These are phyloP conservation scores for Croton laevigatus DNA, from an alignment of 441 rosid species.

Conservation along the genomic window DNA sequence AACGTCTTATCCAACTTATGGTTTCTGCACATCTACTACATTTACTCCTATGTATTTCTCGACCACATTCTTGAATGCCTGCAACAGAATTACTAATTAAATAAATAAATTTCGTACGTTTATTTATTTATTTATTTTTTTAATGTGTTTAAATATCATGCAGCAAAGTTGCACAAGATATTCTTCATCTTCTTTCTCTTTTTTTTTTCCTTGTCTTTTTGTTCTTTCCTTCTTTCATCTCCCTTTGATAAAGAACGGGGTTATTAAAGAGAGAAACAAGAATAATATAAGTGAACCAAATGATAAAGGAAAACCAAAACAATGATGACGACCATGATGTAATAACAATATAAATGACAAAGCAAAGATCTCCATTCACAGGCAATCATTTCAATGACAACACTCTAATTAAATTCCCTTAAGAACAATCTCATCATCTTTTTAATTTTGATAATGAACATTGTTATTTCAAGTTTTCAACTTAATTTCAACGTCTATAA, in stretches of 20 bases:
- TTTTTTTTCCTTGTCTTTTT: background rate
- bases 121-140: background rate
- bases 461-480: slow-evolving; percentile 18
- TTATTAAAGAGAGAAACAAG: slow-evolving; percentile 4
- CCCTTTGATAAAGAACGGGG: background rate
- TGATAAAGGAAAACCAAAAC: background rate
- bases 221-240: background rate
- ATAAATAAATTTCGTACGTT: no score
- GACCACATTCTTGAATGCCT: slow-evolving; percentile 69
- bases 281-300: background rate
- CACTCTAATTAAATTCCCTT: background rate
- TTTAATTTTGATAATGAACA: slow-evolving; percentile 1
- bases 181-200: slow-evolving; percentile 14
- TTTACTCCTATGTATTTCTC: slow-evolving; percentile 60
- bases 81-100: slow-evolving; percentile 23
- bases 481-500: slow-evolving; percentile 17
- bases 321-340: background rate
- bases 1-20: slow-evolving; percentile 24
- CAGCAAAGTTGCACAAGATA: slow-evolving; percentile 18
- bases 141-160: slow-evolving; percentile 10
- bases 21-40: slow-evolving; percentile 29
- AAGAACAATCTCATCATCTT: background rate
- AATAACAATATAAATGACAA: background rate
- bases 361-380: background rate
- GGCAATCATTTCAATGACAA: background rate